A percentile compares a stretch with the other conserved stretches of the same genome.
Evolutionary conservation across 495 filamentous ascomycete species (phyloP).

Genomic region (Penicillium antarcticum): DNA sequence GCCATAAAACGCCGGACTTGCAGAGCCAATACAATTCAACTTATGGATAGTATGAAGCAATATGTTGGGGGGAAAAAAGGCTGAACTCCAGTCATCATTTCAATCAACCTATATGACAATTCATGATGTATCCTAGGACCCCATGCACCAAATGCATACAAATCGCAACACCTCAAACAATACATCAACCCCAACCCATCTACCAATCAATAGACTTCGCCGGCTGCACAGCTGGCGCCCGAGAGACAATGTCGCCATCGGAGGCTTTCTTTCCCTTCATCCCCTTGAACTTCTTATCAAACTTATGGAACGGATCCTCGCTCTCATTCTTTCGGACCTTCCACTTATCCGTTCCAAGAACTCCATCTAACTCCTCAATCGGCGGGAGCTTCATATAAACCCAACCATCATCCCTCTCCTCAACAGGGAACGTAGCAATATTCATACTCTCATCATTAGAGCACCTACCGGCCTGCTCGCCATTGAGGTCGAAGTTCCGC

Average conservation of each 20-base stretch:
- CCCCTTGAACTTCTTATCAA: constrained; percentile 63
- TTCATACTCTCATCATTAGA: constrained; percentile 72
- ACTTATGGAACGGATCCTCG: constrained; percentile 58
- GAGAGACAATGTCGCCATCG: constrained; percentile 44
- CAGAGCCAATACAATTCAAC: too few species aligned
- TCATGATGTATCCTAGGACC: neutral
- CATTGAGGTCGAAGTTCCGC: constrained; percentile 79
- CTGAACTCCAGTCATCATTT: neutral
- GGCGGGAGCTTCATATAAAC: constrained; percentile 86
- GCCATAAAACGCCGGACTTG: too few species aligned
- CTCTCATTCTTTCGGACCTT: constrained; percentile 75
- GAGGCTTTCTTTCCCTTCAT: constrained; percentile 56
- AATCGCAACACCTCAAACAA: neutral
- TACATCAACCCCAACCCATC: neutral
- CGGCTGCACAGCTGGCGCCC: constrained; percentile 38
- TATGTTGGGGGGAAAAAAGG: neutral
- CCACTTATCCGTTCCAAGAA: constrained; percentile 80
- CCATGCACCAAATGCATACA: neutral
- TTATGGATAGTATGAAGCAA: neutral
- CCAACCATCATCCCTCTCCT: constrained; percentile 75
- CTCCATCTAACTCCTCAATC: constrained; percentile 77
- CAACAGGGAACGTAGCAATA: constrained; percentile 82
- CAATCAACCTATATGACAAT: too few species aligned
- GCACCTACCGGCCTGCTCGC: constrained; percentile 66
- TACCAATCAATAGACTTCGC: constrained; percentile 69